A percentile compares a stretch with the other conserved stretches of the same genome.
phyloP scores from a whole-genome alignment of 2,329 filamentous ascomycete genomes.

The Fusarium brevicatenulatum region DNA sequence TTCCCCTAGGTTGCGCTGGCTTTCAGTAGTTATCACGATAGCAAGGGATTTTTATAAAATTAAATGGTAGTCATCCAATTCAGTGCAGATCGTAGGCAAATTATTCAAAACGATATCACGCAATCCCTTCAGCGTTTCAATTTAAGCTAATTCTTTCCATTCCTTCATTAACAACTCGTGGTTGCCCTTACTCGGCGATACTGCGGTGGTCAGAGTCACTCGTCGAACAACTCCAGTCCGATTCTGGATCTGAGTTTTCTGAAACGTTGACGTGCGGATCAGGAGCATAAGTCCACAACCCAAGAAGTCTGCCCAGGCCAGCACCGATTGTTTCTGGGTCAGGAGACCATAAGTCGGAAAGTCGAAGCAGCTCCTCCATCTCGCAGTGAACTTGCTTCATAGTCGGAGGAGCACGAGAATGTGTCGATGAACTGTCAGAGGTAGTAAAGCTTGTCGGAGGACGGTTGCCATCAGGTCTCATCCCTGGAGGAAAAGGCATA shows the following conservation, averaged over 20 bases:
- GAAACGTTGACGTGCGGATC: neutral
- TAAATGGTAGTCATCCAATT: neutral
- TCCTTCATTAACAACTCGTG: rapidly evolving
- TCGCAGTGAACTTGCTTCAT: neutral
- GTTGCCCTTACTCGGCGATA: rapidly evolving
- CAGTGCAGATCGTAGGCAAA: neutral
- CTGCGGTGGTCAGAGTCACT: neutral
- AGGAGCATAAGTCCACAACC: neutral
- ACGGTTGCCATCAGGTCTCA: neutral
- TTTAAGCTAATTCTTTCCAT: rapidly evolving
- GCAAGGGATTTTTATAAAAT: rapidly evolving
- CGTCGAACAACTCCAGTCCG: neutral
- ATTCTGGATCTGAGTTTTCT: rapidly evolving
- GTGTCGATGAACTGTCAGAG: rapidly evolving
- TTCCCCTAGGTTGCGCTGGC: neutral
- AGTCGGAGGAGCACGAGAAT: neutral
- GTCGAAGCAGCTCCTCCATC: neutral
- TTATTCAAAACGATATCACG: rapidly evolving
- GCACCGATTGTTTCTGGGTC: neutral
- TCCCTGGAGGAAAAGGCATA: neutral
- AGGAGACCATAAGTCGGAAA: neutral
- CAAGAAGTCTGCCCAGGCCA: neutral
- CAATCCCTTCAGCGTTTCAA: rapidly evolving
- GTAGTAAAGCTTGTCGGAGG: neutral
- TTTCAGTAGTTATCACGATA: neutral